Base-by-base conservation (phyloP, 2,329 filamentous ascomycete species). In the Cyphellophora europaea region DNA sequence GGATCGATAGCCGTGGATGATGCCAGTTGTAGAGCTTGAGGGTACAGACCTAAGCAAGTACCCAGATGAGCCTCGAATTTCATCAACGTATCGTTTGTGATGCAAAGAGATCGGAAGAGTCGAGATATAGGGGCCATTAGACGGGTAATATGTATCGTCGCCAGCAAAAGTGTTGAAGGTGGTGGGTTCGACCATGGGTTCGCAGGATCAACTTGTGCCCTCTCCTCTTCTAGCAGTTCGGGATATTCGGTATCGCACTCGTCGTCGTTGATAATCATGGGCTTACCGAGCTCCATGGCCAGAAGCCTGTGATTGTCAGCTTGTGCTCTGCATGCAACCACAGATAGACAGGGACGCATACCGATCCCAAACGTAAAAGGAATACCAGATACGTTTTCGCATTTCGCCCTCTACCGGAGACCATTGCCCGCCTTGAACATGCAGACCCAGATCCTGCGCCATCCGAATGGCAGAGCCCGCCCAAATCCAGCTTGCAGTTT, bases 371-470 rank as follows among this genome's bases (percentile, higher is more conserved):
- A 86, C 76, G 59, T 96, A 96, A 37, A 94, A 75, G 11, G 84
- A 77, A 87, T 91, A 98, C 89, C 89, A 98, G 2, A 91, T 75
- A 36, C 88, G 72, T 41, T 83, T 77, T 36, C 88, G 77, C 76
- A 89, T 87, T 58, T 96, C 89, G 8, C 74, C 74, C 50, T 94
- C 87, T 11, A 93, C 66, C 1, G 77, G 69, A 2, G 82, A 72
- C 70, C 80, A 86, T 1, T 78, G 71, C 0, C 79, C 80, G 2
- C 75, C 74, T 49, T 93, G 84, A 5, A 74, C 65, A 50, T 95
- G 80, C 6, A 96, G 66, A 0, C 84, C 84, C 30, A 95, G 68
- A 46, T 91, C 83, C 54, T 96, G 89, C 0, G 82, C 82, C 34
- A 82, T 78, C 32, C 83, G 72, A 14, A 93, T 77, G 0, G 87